Evolutionary conservation across 768 basidiomycete species (phyloP).

Genomic region (Rhizopogon vinicolor): DNA sequence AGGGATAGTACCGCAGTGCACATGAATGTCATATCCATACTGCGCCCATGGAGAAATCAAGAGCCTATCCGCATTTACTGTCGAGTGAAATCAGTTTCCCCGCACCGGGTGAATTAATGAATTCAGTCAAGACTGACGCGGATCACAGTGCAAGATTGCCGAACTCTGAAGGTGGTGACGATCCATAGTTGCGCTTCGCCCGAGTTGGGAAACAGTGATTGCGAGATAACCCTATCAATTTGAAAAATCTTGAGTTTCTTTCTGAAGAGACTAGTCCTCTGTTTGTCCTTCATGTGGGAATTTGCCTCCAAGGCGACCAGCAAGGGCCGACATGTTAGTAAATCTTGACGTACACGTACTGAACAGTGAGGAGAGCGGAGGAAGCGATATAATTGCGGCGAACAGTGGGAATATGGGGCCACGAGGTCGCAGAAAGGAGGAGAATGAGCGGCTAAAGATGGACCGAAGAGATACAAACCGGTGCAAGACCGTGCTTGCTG

Average conservation of each 20-base stretch:
- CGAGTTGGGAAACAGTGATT: neutral
- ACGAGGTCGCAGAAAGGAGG: neutral
- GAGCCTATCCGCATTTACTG: neutral
- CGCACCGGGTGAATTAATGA: neutral
- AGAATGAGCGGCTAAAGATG: constrained; percentile 3
- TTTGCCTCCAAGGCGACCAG: neutral
- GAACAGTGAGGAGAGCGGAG: neutral
- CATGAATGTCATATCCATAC: neutral
- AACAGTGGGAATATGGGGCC: constrained; percentile 13
- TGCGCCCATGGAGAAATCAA: neutral
- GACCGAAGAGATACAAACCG: constrained; percentile 3
- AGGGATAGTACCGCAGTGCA: neutral
- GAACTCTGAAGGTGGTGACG: neutral
- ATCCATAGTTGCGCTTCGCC: neutral
- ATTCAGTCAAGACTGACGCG: neutral
- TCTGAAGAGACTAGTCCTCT: no score
- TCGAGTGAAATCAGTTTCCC: neutral
- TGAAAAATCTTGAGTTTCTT: constrained; percentile 3
- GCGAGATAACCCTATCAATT: constrained; percentile 3
- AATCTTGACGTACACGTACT: neutral
- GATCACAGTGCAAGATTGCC: neutral
- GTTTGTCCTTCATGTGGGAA: neutral
- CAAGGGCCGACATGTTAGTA: neutral
- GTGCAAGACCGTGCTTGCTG: constrained; percentile 17
- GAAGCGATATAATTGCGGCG: neutral